Evolutionary conservation across 257 asterid species (phyloP).

Genomic region (Plectranthus barbatus): DNA sequence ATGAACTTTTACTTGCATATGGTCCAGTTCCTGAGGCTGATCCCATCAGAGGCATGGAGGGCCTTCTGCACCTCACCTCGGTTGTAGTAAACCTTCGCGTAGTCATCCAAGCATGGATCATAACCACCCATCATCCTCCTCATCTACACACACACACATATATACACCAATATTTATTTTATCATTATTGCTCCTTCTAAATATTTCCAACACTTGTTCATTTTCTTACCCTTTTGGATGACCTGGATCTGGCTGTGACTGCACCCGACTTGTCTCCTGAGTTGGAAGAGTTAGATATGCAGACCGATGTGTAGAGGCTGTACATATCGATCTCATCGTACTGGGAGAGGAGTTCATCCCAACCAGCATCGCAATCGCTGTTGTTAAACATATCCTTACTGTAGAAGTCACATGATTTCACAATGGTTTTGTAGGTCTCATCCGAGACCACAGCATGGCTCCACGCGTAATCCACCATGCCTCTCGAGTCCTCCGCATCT

Average conservation of each 20-base stretch:
- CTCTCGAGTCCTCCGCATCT: conserved; percentile 88
- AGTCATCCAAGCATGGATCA: conserved; percentile 83
- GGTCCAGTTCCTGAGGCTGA: conserved; percentile 52
- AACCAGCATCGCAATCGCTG: conserved; percentile 33
- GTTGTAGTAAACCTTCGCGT: conserved; percentile 59
- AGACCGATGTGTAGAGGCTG: conserved; percentile 73
- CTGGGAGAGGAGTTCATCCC: conserved; percentile 60
- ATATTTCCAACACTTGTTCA: too few species aligned
- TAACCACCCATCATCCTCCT: conserved; percentile 76
- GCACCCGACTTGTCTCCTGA: conserved; percentile 19
- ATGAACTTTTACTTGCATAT: conserved; percentile 45
- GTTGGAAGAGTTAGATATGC: conserved; percentile 34
- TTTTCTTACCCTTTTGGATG: conserved; percentile 56
- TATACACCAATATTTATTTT: background rate
- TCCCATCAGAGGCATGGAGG: conserved; percentile 62
- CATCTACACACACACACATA: conserved; percentile 30
- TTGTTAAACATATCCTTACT: conserved; percentile 54
- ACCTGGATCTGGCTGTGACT: conserved; percentile 27
- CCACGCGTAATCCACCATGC: conserved; percentile 91
- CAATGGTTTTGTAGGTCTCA: conserved; percentile 61
- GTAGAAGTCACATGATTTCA: conserved; percentile 55
- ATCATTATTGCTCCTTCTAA: too few species aligned
- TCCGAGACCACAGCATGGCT: conserved; percentile 96
- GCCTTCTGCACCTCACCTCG: conserved; percentile 73
- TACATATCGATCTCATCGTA: conserved; percentile 76